These are phyloP conservation scores for Davidsoniella eucalypti DNA, from an alignment of 2,329 filamentous ascomycete genomes.

Conservation along the genomic window DNA sequence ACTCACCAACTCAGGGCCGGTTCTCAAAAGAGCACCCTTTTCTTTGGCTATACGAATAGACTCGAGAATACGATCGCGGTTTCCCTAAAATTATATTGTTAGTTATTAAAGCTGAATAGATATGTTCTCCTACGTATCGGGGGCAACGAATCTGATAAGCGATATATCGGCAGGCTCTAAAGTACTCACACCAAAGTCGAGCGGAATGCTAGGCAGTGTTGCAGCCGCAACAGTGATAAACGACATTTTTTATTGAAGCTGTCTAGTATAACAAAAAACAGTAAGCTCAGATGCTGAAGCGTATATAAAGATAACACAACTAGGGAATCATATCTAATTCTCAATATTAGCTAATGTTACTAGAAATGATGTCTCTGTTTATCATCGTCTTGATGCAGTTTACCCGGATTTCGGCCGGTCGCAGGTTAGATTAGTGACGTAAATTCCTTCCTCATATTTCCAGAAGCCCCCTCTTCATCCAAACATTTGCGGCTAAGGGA, in stretches of 20 bases:
- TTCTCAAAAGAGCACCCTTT: constrained; percentile 43
- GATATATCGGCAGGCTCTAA: neutral
- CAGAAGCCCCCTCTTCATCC: no score
- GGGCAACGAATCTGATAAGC: neutral
- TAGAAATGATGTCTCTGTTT: no score
- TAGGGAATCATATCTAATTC: no score
- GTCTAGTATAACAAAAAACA: neutral
- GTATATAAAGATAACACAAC: no score
- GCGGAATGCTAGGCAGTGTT: constrained; percentile 23
- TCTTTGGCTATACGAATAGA: constrained; percentile 44
- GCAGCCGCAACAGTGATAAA: constrained; percentile 23
- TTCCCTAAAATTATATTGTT: constrained; percentile 25
- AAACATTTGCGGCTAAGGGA: no score
- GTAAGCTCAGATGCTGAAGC: neutral
- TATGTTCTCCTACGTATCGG: neutral
- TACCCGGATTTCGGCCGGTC: no score
- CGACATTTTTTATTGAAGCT: constrained; percentile 14
- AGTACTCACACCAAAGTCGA: constrained; percentile 34
- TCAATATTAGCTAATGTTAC: no score
- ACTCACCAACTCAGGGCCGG: constrained; percentile 29
- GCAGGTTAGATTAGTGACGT: no score
- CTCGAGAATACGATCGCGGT: constrained; percentile 44
- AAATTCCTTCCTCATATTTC: no score
- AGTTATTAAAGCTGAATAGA: neutral
- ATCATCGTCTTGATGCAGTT: no score